Evolutionary conservation across 2,329 filamentous ascomycete genomes (phyloP), one percentile per base, ranked within the genome.

Genomic region (Exophiala sp.): DNA sequence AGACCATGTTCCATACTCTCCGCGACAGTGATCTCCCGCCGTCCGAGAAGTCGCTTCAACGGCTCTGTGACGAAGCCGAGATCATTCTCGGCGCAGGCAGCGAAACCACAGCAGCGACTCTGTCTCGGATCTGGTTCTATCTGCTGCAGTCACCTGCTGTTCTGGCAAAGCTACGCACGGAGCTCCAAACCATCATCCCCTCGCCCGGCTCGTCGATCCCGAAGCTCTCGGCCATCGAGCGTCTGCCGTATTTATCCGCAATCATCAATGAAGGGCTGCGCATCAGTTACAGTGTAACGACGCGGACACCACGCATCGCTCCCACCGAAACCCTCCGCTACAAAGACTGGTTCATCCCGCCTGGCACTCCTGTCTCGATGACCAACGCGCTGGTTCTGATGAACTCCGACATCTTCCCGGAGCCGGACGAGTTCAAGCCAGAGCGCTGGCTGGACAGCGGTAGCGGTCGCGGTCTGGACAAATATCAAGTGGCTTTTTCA

Each of bases 401-500:
- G 40, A 57, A 64, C 42, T 56, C 62, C 35, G 43, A 44, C 2
- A 60, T 66, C 21, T 66, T 65, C 44, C 63, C 63, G 1, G 47
- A 65, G 16, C 56, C 60, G 2, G 38, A 49, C 29, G 47, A 24
- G 19, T 66, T 65, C 51, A 40, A 50, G 2, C 64, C 64, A 2
- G 63, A 65, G 46, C 43, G 64, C 19, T 66, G 64, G 64, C 49
- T 66, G 5, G 53, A 55, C 22, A 45, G 24, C 10, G 24, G 24
- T 27, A 27, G 29, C 4, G 51, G 48, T n/a, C 37, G 24, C 11
- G 43, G 27, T 10, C 48, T 53, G 7, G 58, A 69, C 3, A 61
- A 67, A 22, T 70, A 67, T 43, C 50, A 70, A 23, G 62, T 72
- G 7, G 53, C 66, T 0, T 73, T 73, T 47, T 63, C 62, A 29